Evolutionary conservation across 805 yeast genomes (phyloP).

Genomic region (Torulaspora franciscae): DNA sequence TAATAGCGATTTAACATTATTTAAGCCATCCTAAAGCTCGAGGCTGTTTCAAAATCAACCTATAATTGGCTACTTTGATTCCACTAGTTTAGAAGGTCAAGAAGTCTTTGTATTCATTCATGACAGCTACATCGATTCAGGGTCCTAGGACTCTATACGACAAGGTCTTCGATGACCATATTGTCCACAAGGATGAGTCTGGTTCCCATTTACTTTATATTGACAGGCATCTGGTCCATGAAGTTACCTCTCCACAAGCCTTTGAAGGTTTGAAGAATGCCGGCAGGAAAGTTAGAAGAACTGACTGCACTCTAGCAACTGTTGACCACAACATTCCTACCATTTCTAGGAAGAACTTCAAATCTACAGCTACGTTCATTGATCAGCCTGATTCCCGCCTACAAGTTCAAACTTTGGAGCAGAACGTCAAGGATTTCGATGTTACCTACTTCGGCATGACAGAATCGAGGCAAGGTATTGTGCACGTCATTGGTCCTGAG

Average conservation of each 20-base stretch:
- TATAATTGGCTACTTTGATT: background rate
- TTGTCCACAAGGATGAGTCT: slow-evolving; percentile 83
- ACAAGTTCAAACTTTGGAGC: slow-evolving; percentile 88
- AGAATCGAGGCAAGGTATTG: slow-evolving; percentile 95
- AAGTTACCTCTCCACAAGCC: slow-evolving; percentile 98
- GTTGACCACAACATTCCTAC: slow-evolving; percentile 98
- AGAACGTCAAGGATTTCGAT: slow-evolving; percentile 84
- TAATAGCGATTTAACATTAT: background rate
- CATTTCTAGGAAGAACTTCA: slow-evolving; percentile 71
- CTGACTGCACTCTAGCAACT: slow-evolving; percentile 89
- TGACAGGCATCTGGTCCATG: slow-evolving; percentile 96
- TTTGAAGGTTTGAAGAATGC: slow-evolving; percentile 92
- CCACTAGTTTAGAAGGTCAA: background rate
- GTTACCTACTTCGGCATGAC: slow-evolving; percentile 93
- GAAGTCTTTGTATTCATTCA: background rate
- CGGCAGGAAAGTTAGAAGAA: slow-evolving; percentile 82
- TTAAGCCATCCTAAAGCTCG: background rate
- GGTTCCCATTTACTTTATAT: slow-evolving; percentile 85
- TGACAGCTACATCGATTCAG: slow-evolving; percentile 33
- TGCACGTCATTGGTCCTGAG: slow-evolving; percentile 97
- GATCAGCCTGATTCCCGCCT: slow-evolving; percentile 86
- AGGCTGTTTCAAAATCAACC: background rate
- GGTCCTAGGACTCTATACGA: slow-evolving; percentile 80
- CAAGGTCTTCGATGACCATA: slow-evolving; percentile 91
- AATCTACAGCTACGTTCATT: slow-evolving; percentile 71